A percentile compares a stretch with the other conserved stretches of the same genome.
phyloP scores from a whole-genome alignment of 2,329 filamentous ascomycete species.

The Cercospora janseana region DNA sequence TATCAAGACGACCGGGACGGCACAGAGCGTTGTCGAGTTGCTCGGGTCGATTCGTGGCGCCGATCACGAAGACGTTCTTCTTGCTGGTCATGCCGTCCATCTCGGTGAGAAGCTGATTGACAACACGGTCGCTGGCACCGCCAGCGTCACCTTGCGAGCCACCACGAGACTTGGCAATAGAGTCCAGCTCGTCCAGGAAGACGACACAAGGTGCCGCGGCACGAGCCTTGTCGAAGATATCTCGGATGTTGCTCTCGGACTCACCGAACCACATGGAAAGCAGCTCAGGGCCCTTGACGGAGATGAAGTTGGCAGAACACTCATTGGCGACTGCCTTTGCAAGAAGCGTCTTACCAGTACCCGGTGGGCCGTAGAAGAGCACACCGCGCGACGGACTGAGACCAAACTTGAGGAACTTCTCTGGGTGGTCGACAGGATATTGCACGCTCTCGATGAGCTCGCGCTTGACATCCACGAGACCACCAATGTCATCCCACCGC shows the following conservation, averaged over 20 bases:
- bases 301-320: conserved; percentile 99
- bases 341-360: conserved; percentile 99
- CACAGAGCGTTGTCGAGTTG: conserved; percentile 97
- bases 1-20: conserved; percentile 97
- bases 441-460: conserved; percentile 98
- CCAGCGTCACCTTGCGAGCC: conserved; percentile 94
- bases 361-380: conserved; percentile 95
- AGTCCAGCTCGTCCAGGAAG: conserved; percentile 97
- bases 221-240: conserved; percentile 99
- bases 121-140: conserved; percentile 97
- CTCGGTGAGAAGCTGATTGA: conserved; percentile 98
- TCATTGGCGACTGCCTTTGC: conserved; percentile 99
- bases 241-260: conserved; percentile 98
- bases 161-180: conserved; percentile 98
- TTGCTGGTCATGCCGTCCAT: conserved; percentile 99
- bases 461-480: conserved; percentile 96
- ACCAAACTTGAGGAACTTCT: conserved; percentile 99
- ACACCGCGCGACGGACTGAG: conserved; percentile 97
- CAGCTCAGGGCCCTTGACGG: conserved; percentile 95
- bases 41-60: conserved; percentile 96
- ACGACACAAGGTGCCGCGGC: conserved; percentile 97
- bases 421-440: conserved; percentile 98
- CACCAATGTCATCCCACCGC: conserved; percentile 99
- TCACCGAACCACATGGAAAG: conserved; percentile 99
- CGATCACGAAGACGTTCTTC: conserved; percentile 99